Conservation (phyloP, 768 basidiomycete genomes). For the Holtermanniella nyarrowii region DNA sequence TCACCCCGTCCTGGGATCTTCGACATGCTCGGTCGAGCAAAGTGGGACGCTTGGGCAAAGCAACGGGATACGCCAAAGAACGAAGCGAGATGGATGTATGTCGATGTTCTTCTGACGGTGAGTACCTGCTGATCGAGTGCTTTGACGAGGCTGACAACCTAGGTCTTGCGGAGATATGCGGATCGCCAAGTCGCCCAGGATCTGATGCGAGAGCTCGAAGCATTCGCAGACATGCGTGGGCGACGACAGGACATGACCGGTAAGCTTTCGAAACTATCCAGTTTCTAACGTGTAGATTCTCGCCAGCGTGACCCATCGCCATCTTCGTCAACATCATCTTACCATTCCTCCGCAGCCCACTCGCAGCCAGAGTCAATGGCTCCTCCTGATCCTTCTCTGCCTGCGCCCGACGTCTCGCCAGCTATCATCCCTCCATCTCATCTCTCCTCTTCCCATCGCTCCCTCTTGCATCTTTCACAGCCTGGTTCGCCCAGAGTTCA, state of each 20-base stretch:
- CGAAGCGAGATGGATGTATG: slow-evolving; percentile 83
- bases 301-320: slow-evolving; percentile 15
- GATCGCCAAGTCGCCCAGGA: slow-evolving; percentile 4
- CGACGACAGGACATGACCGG: not conserved
- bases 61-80: slow-evolving; percentile 67
- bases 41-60: slow-evolving; percentile 82
- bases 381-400: slow-evolving; percentile 6
- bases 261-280: not conserved
- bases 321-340: slow-evolving; percentile 29
- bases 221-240: slow-evolving; percentile 3
- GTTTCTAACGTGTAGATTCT: not conserved
- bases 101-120: slow-evolving; percentile 76
- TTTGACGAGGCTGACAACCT: not conserved
- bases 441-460: slow-evolving; percentile 21
- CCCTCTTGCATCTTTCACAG: slow-evolving; percentile 20
- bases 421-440: slow-evolving; percentile 26
- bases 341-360: slow-evolving; percentile 26
- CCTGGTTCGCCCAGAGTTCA: not conserved
- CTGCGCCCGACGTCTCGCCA: slow-evolving; percentile 18
- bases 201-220: slow-evolving; percentile 18
- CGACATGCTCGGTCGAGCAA: slow-evolving; percentile 85
- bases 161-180: slow-evolving; percentile 23
- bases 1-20: slow-evolving; percentile 69
- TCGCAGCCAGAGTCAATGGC: slow-evolving; percentile 18
- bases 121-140: too few relatives aligned